Base-by-base conservation (phyloP, 495 filamentous ascomycete genomes). In the Barbatosphaeria neglecta region DNA sequence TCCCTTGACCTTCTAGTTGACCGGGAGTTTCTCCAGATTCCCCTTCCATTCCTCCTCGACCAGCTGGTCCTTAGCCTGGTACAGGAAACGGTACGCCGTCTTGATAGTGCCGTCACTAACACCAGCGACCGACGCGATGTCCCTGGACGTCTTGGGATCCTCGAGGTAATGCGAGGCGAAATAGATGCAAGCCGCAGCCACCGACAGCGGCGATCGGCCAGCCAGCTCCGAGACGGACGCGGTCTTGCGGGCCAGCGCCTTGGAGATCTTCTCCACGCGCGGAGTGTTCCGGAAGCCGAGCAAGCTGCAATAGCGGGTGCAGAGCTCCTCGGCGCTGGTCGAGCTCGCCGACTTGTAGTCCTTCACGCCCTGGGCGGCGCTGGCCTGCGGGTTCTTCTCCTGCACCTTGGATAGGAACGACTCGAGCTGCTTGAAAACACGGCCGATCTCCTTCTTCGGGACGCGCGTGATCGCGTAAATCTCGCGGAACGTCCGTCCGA, bases 61-160 rank as follows among this genome's bases (percentile, higher is more conserved):
- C 48, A 98, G 64, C 41, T 76, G 67, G 51, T 92, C 83, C 16
- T 79, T 77, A 39, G 81, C 78, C 6, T 70, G 67, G 57, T 87
- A 87, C 38, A 98, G 74, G 56, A 83, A 77, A 58, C 92, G 90
- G 69, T 97, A 98, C 0, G 93, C 88, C 41, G 86, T 89, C 41
- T 90, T 85, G 51, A 98, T 95, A 1, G 92, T 98, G 40, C 90
- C 89, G 54, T 98, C 92, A 57, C 87, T 95, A 23, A 96, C 92
- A 49, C 86, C 85, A 4, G 83, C 84, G 16, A 92, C 82, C 1
- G 50, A 47, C 1, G 83, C 82, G 51, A 97, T 95, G 45, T 95
- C 84, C 63, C 90, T 92, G 35, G 90, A 80, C 6, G 76, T 72
- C 59, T 83, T 84, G n/a, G 76, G 64, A 33, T 86, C 72, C 40